Evolutionary conservation across 2,329 filamentous ascomycete species (phyloP).

Genomic region (Orbilia javanica): DNA sequence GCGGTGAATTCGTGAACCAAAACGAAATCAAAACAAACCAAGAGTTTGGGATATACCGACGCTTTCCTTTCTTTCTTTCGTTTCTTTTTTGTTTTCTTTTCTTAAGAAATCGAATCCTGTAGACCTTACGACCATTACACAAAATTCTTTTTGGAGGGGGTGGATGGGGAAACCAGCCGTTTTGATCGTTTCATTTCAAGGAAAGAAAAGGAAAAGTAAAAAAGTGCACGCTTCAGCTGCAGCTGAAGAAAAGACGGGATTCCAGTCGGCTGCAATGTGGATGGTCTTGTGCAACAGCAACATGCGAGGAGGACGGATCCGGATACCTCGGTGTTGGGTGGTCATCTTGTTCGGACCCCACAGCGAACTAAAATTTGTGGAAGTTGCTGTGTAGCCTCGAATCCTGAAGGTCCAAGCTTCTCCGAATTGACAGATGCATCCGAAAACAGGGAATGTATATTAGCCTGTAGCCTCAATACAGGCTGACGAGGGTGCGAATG

Average conservation of each 20-base stretch:
- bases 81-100: not conserved
- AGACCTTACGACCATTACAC: not conserved
- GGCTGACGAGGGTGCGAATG: not conserved
- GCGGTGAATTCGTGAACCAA: constrained; percentile 16
- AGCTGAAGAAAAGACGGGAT: not conserved
- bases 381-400: no score
- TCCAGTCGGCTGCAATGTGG: not conserved
- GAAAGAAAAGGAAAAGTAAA: not conserved
- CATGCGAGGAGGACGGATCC: constrained; percentile 5
- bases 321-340: constrained; percentile 4
- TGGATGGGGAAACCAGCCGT: not conserved
- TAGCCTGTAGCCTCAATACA: constrained; percentile 1
- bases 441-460: constrained; percentile 10
- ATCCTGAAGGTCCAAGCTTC: constrained; percentile 10
- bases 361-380: not conserved
- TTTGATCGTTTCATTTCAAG: not conserved
- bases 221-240: not conserved
- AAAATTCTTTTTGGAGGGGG: not conserved
- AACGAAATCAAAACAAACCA: not conserved
- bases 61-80: not conserved
- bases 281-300: constrained; percentile 2
- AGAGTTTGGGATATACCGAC: not conserved
- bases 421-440: constrained; percentile 9
- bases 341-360: not conserved
- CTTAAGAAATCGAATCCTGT: not conserved